Base-by-base conservation (phyloP, 2,329 filamentous ascomycete genomes). In the Gliomastix tumulicola region DNA sequence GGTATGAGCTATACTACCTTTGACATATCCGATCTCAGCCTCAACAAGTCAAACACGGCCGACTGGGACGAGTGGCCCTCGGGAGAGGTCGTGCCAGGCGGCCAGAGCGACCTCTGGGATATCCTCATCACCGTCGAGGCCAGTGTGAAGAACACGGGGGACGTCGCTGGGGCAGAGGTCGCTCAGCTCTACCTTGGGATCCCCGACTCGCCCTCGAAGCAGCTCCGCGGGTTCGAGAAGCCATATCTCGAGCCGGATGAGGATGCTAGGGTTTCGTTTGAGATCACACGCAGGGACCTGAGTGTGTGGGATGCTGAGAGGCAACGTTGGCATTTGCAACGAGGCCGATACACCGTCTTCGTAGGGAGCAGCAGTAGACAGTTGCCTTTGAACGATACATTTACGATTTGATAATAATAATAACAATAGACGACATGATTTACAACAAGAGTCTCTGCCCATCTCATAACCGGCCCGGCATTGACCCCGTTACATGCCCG, bases 171-270 rank as follows among this genome's bases (percentile, higher is more conserved):
- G 6, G 61, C 63, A 13, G 69, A 74, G 49, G 63, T 69, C 7
- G 60, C 61, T 15, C 70, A 69, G 53, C 51, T 74, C 5, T 74
- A 74, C 37, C 46, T 73, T 12, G 60, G 59, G 4, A 63, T 69
- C 16, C 68, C 69, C 3, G 56, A 50, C 4, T 55, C 49, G 7
- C 81, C 81, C 0, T 56, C 66, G 1, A 61, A 68, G 28, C 78
- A 84, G 51, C 62, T 85, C n/a, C 65, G 80, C 7, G 79, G 81
- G 7, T 84, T 84, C 23, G 74, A 75, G 36, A 84, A 84, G 61
- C 60, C 69, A 1, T 60, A 59, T 13, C 43, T 84, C 31, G 57
- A 63, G 12, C 59, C 65, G 0, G 66, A 66, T 0, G 53, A 66
- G 39, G 64, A 56, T 15, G 55, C 58, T 13, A 65, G 58, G 0